Conservation (phyloP, 1,139 yeast genomes). For the Entelexis sorbosivorans region DNA sequence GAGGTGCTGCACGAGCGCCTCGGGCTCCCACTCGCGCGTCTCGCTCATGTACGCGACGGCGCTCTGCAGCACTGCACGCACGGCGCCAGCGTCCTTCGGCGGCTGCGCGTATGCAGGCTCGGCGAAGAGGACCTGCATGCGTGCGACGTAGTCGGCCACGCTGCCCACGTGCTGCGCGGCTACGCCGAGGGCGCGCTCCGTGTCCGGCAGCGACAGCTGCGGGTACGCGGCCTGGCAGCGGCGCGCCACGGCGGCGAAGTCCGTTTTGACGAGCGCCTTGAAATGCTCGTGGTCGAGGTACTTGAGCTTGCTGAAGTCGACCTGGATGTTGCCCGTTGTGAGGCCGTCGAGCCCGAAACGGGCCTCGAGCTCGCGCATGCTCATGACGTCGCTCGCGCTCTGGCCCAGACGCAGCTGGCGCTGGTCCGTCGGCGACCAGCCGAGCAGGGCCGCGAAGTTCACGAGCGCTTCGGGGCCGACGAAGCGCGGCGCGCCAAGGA, state of each 20-base stretch:
- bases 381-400: constrained; percentile 49
- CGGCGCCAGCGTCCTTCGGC: not conserved
- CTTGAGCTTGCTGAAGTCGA: constrained; percentile 60
- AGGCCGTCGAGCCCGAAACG: constrained; percentile 50
- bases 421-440: constrained; percentile 64
- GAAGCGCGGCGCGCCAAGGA: constrained; percentile 24
- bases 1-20: not conserved
- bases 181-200: constrained; percentile 6
- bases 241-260: constrained; percentile 4
- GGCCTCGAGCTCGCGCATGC: constrained; percentile 42
- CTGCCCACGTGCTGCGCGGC: constrained; percentile 18
- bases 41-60: not conserved
- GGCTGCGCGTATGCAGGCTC: not conserved
- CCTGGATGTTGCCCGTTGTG: constrained; percentile 90
- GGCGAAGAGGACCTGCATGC: constrained; percentile 6
- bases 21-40: not conserved
- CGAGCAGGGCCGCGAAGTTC: constrained; percentile 81
- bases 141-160: constrained; percentile 19
- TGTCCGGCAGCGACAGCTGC: constrained; percentile 3
- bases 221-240: constrained; percentile 12
- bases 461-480: constrained; percentile 80
- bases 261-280: constrained; percentile 24
- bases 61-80: not conserved
- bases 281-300: constrained; percentile 64
- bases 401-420: constrained; percentile 41